A percentile compares a stretch with the other conserved stretches of the same genome.
Evolutionary conservation across 257 asterid genomes (phyloP).

Genomic region (Nicotiana tabacum): DNA sequence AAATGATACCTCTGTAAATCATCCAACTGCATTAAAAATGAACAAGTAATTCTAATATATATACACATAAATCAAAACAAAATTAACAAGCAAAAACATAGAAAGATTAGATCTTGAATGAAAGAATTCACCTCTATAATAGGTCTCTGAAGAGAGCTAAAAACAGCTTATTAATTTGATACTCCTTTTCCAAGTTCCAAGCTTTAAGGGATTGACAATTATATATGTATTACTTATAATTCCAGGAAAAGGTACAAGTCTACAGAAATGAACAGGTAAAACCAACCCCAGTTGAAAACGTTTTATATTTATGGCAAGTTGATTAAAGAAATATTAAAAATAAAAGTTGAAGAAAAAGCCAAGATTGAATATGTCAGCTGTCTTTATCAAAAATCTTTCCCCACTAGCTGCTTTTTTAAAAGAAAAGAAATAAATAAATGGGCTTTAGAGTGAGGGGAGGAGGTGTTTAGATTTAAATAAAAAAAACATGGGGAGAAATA

Average conservation of each 20-base stretch:
- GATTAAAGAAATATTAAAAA: background rate
- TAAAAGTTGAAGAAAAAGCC: background rate
- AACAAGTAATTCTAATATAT: background rate
- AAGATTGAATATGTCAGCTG: slow-evolving; percentile 12
- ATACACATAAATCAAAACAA: background rate
- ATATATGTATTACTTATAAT: background rate
- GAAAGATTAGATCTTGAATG: background rate
- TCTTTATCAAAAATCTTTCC: background rate
- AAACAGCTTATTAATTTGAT: background rate
- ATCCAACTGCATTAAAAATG: background rate
- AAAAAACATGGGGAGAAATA: no score
- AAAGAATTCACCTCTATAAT: background rate
- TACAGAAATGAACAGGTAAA: background rate
- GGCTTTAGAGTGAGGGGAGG: background rate
- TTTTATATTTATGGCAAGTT: background rate
- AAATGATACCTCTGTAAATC: background rate
- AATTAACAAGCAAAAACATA: background rate
- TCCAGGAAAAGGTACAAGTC: background rate
- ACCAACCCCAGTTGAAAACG: slow-evolving; percentile 12
- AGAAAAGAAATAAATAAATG: background rate
- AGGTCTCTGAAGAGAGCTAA: background rate
- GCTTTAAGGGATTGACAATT: slow-evolving; percentile 3
- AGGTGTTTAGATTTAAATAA: no score
- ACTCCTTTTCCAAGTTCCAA: slow-evolving; percentile 1
- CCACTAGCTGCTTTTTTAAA: background rate